A percentile compares a stretch with the other conserved stretches of the same genome.
These are phyloP conservation scores for Cetradonia linearis DNA, from an alignment of 495 filamentous ascomycete species.

Conservation along the genomic window DNA sequence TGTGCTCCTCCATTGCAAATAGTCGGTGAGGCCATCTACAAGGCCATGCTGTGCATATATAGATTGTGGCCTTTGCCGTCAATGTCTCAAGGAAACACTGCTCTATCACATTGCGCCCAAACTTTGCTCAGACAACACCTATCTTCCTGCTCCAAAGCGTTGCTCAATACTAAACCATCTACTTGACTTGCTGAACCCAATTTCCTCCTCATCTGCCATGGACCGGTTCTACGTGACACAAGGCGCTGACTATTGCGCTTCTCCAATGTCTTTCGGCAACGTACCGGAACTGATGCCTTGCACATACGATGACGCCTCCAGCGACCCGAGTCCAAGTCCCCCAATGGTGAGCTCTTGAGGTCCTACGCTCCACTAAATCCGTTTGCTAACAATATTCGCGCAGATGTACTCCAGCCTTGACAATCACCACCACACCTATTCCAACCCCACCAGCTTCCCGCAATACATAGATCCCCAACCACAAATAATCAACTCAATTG, in stretches of 20 bases:
- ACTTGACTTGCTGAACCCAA: neutral
- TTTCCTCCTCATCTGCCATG: slow-evolving; percentile 11
- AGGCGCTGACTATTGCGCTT: slow-evolving; percentile 16
- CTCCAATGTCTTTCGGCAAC: slow-evolving; percentile 20
- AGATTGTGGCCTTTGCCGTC: slow-evolving; percentile 7
- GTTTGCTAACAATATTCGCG: neutral
- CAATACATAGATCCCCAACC: slow-evolving; percentile 20
- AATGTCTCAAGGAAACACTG: neutral
- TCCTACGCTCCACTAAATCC: neutral
- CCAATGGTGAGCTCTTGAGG: slow-evolving; percentile 19
- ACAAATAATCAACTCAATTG: slow-evolving; percentile 22
- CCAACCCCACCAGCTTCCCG: slow-evolving; percentile 11
- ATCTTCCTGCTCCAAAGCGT: neutral
- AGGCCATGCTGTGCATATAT: slow-evolving; percentile 16
- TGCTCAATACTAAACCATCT: slow-evolving; percentile 3
- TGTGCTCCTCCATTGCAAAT: slow-evolving; percentile 15
- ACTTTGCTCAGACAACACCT: neutral
- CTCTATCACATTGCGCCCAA: slow-evolving; percentile 6
- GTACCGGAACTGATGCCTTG: slow-evolving; percentile 23
- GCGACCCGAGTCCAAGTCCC: slow-evolving; percentile 25
- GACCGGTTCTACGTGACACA: slow-evolving; percentile 15
- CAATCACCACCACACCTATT: slow-evolving; percentile 12
- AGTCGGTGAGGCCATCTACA: slow-evolving; percentile 18
- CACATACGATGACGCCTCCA: slow-evolving; percentile 23
- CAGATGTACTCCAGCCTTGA: slow-evolving; percentile 21